Evolutionary conservation across 2,329 filamentous ascomycete species (phyloP).

Genomic region (Sphaerulina musiva): DNA sequence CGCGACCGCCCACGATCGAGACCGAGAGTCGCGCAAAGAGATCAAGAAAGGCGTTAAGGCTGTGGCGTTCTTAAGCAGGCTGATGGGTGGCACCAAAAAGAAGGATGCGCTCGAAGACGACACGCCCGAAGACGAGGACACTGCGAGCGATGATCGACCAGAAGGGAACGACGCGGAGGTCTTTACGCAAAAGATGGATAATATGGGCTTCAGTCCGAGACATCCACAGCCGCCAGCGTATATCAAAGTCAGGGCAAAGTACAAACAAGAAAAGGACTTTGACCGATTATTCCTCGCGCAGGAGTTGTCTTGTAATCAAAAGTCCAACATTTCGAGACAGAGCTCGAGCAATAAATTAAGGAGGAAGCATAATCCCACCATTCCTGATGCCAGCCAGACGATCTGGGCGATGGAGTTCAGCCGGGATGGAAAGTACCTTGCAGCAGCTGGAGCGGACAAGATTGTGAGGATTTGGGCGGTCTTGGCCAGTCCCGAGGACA

Average conservation of each 20-base stretch:
- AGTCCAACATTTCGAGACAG: constrained; percentile 15
- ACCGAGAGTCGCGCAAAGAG: constrained; percentile 20
- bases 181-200: constrained; percentile 68
- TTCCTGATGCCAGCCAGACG: constrained; percentile 42
- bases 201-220: constrained; percentile 70
- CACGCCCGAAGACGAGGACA: constrained; percentile 38
- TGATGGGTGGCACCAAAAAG: constrained; percentile 70
- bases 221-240: constrained; percentile 87
- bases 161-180: constrained; percentile 79
- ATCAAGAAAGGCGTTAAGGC: constrained; percentile 76
- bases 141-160: constrained; percentile 63
- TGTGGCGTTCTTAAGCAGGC: constrained; percentile 81
- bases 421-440: constrained; percentile 81
- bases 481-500: constrained; percentile 73
- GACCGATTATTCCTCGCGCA: constrained; percentile 86
- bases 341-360: constrained; percentile 27
- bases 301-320: constrained; percentile 51
- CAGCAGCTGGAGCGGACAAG: constrained; percentile 84
- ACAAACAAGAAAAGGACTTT: constrained; percentile 77
- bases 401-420: constrained; percentile 94
- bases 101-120: constrained; percentile 47
- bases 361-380: constrained; percentile 40
- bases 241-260: constrained; percentile 73
- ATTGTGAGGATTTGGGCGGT: constrained; percentile 85
- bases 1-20: constrained; percentile 10